Base-by-base conservation (phyloP, 2,329 filamentous ascomycete species). In the Hymenoscyphus infarciens region DNA sequence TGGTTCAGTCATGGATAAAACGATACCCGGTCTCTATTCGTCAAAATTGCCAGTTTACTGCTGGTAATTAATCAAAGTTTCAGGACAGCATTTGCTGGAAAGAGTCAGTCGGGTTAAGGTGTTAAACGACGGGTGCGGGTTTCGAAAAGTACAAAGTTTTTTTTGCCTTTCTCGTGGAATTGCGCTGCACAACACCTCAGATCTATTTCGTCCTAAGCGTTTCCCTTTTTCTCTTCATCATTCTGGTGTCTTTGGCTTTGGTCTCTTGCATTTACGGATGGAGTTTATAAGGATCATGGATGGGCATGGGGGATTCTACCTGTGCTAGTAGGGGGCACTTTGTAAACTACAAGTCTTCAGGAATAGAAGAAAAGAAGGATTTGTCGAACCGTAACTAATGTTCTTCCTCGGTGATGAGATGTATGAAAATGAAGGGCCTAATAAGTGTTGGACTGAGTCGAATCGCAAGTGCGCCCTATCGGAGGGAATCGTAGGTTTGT, bases 1-100 rank as follows among this genome's bases (percentile, higher is more conserved):
- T 68, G 68, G 70, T 73, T 72, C 71, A 71, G 42, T 67, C 69
- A 72, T 72, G 73, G 69, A 73, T 66, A 65, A 60, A 71, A 67
- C 70, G 72, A 73, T 74, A 73, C 72, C 72, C 71, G 66, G 68
- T 69, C 64, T 69, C 66, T 64, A 69, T 70, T 67, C 65, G 64
- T 65, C 67, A 64, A 69, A 63, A 63, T 66, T 61, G 65, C 59
- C 63, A 61, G 65, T 63, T 66, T 65, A 56, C 63, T 56, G 59
- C 67, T 69, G 68, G 68, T 64, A 66, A 49, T n/a, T 49, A 49
- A 49, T 67, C 66, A 67, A 65, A 42, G 68, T 64, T 68, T 69
- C 65, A 67, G 65, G 68, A 69, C 69, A 71, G 69, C 66, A 71
- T 71, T 67, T 69, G 66, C 42, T 62, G 65, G 64, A 56, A 60